Conservation (phyloP, 257 asterid species). For the Mentha longifolia region DNA sequence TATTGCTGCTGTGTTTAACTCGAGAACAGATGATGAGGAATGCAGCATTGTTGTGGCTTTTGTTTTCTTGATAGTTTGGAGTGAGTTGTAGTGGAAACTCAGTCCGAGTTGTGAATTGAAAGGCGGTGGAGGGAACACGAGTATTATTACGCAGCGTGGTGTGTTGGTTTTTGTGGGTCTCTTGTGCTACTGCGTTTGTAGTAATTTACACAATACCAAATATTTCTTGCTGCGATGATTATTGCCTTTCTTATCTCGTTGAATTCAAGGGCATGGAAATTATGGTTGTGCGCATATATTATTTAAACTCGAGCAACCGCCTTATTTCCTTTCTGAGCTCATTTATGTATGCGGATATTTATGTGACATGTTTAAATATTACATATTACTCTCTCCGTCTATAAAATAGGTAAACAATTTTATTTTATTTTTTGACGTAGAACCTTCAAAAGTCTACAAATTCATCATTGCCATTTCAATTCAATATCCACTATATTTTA, state of each 20-base stretch:
- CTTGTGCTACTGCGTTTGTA: background rate
- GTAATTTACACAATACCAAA: background rate
- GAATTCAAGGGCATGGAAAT: constrained; percentile 16
- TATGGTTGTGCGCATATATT: background rate
- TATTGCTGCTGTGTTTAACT: background rate
- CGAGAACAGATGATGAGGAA: background rate
- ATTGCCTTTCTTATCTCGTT: background rate
- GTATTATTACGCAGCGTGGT: constrained; percentile 26
- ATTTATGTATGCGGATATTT: background rate
- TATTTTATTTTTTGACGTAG: too few relatives aligned
- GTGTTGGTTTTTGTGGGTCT: constrained; percentile 21
- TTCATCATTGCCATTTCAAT: too few relatives aligned
- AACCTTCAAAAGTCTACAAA: too few relatives aligned
- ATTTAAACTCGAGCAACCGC: background rate
- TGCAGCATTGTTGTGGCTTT: background rate
- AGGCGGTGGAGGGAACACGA: constrained; percentile 1
- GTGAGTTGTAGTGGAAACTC: background rate
- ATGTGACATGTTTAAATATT: too few relatives aligned
- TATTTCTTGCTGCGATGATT: background rate
- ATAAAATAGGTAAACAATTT: too few relatives aligned
- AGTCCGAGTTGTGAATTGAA: background rate
- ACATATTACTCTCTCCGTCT: too few relatives aligned
- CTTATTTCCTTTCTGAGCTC: background rate
- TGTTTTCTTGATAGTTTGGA: background rate
- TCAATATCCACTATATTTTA: too few relatives aligned